phyloP scores from a whole-genome alignment of 176 grass and related monocot genomes.

The Paspalum notatum region DNA sequence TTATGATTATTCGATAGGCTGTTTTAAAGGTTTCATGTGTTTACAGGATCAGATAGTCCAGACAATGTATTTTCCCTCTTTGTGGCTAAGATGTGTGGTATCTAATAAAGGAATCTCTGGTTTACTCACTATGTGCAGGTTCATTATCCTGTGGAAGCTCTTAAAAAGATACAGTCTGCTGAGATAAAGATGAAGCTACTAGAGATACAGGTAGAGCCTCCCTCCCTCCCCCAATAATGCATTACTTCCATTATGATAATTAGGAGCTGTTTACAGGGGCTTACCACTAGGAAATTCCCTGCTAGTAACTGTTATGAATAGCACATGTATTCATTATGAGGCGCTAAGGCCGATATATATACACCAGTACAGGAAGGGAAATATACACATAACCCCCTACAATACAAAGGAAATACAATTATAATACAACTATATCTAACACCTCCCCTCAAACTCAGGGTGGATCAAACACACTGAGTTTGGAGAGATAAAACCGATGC shows the following conservation, averaged over 20 bases:
- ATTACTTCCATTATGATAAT: constrained; percentile 22
- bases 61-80: constrained; percentile 18
- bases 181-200: constrained; percentile 68
- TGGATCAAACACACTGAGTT: no score
- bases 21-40: neutral
- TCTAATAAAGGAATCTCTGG: constrained; percentile 12
- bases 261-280: neutral
- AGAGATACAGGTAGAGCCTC: constrained; percentile 74
- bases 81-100: constrained; percentile 16
- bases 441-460: no score
- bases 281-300: neutral
- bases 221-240: neutral
- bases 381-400: no score
- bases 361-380: no score
- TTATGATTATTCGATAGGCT: constrained; percentile 16
- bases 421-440: no score
- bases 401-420: no score
- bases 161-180: constrained; percentile 59
- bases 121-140: constrained; percentile 57
- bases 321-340: no score
- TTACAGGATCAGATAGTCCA: constrained; percentile 16
- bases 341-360: no score
- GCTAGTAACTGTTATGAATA: no score
- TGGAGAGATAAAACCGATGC: no score
- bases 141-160: constrained; percentile 91